These are phyloP conservation scores for Stagonosporopsis rhizophila DNA, from an alignment of 2,329 filamentous ascomycete species.

Conservation along the genomic window DNA sequence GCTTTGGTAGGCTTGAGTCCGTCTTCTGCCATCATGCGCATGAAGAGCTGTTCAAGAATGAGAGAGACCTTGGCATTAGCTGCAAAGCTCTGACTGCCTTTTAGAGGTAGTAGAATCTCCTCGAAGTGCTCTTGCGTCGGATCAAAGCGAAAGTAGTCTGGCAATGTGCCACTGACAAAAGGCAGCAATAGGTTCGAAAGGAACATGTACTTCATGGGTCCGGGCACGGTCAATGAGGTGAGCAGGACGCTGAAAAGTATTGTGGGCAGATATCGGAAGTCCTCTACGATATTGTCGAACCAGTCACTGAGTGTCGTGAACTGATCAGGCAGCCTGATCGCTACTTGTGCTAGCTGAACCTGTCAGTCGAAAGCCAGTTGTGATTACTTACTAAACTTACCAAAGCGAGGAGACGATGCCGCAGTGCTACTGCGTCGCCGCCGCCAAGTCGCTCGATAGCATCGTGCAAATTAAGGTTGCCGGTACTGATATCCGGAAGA, in stretches of 20 bases:
- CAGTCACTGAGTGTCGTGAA: slow-evolving; percentile 63
- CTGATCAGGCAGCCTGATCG: slow-evolving; percentile 49
- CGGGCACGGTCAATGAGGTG: slow-evolving; percentile 54
- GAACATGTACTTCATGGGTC: slow-evolving; percentile 58
- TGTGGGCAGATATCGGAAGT: slow-evolving; percentile 65
- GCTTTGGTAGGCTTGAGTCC: slow-evolving; percentile 26
- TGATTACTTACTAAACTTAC: slow-evolving; percentile 41
- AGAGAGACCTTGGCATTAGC: slow-evolving; percentile 47
- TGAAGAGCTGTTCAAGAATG: slow-evolving; percentile 43
- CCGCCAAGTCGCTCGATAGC: slow-evolving; percentile 45
- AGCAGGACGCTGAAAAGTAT: slow-evolving; percentile 65
- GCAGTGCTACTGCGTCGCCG: slow-evolving; percentile 65
- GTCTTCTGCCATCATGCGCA: slow-evolving; percentile 39
- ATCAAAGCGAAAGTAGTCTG: slow-evolving; percentile 32
- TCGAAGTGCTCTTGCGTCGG: slow-evolving; percentile 43
- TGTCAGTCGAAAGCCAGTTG: slow-evolving; percentile 24
- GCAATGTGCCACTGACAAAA: slow-evolving; percentile 33
- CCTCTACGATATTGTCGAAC: slow-evolving; percentile 65
- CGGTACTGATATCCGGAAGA: slow-evolving; percentile 11
- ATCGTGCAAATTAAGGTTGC: slow-evolving; percentile 21
- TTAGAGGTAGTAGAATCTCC: slow-evolving; percentile 31
- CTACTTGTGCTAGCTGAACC: slow-evolving; percentile 47
- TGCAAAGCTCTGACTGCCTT: slow-evolving; percentile 37
- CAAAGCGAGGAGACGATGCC: slow-evolving; percentile 68
- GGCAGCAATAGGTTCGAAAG: slow-evolving; percentile 42